Conservation (phyloP, 306 rosid genomes). For the Cucurbita ficifolia region DNA sequence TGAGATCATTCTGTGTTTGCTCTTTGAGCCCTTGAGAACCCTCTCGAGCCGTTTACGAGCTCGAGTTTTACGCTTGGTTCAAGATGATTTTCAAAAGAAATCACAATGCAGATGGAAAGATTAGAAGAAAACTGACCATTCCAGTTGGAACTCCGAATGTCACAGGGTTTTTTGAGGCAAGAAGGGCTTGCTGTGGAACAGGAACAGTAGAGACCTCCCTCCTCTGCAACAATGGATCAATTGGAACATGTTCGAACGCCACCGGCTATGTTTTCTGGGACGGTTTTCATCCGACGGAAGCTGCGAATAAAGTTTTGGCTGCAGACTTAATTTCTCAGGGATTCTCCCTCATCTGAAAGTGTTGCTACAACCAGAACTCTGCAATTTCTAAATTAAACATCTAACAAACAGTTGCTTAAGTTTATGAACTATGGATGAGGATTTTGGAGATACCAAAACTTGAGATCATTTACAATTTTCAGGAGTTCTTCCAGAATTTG, state of each 20-base stretch:
- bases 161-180: conserved; percentile 35
- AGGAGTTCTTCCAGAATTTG: too few relatives aligned
- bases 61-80: background rate
- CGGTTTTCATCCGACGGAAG: conserved; percentile 54
- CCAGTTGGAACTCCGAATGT: background rate
- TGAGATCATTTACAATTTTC: too few relatives aligned
- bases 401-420: too few relatives aligned
- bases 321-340: conserved; percentile 34
- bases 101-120: background rate
- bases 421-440: too few relatives aligned
- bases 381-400: background rate
- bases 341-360: conserved; percentile 17
- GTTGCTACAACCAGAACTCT: background rate
- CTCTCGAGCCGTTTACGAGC: background rate
- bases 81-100: background rate
- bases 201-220: conserved; percentile 41
- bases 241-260: conserved; percentile 43
- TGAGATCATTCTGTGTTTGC: background rate
- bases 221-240: conserved; percentile 35
- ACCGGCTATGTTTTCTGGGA: conserved; percentile 50
- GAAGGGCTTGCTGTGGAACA: conserved; percentile 43
- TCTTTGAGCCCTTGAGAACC: background rate
- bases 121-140: background rate
- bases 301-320: conserved; percentile 42
- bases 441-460: too few relatives aligned